Evolutionary conservation across 2,329 filamentous ascomycete species (phyloP).

Genomic region (Remersonia thermophila): DNA sequence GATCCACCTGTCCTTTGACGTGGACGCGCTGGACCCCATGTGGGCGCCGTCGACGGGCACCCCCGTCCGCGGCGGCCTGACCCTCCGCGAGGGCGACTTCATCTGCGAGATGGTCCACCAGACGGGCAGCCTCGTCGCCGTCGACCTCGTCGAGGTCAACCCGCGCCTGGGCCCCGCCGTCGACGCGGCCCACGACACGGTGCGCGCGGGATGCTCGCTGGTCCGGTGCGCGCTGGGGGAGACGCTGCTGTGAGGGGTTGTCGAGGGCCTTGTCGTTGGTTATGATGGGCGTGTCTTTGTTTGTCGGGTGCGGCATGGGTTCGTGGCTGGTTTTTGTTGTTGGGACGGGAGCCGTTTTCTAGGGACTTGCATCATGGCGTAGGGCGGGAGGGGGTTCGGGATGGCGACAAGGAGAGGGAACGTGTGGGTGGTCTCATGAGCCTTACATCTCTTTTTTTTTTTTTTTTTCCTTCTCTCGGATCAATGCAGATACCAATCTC

Average conservation of each 20-base stretch:
- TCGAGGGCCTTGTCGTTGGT: not conserved
- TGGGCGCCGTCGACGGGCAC: constrained; percentile 96
- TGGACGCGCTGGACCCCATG: constrained; percentile 90
- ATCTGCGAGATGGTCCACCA: constrained; percentile 82
- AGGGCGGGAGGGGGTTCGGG: too few relatives aligned
- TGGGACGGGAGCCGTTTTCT: too few relatives aligned
- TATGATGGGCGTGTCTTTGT: not conserved
- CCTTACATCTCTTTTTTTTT: too few relatives aligned
- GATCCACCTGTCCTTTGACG: constrained; percentile 94
- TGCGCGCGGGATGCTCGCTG: constrained; percentile 79
- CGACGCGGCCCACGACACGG: constrained; percentile 68
- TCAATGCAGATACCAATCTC: too few relatives aligned
- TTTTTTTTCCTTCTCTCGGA: too few relatives aligned
- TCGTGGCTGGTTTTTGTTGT: not conserved
- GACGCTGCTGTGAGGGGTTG: constrained; percentile 55
- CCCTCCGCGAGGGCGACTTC: constrained; percentile 88
- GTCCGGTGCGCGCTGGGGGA: constrained; percentile 88
- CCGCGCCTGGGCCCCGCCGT: constrained; percentile 52
- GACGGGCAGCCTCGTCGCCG: constrained; percentile 64
- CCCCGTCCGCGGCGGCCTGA: constrained; percentile 84
- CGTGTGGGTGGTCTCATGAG: too few relatives aligned
- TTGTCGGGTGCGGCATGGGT: not conserved
- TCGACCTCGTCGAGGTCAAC: constrained; percentile 77
- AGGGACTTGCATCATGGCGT: not conserved
- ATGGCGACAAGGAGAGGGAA: too few relatives aligned